A percentile compares a stretch with the other conserved stretches of the same genome.
These are phyloP conservation scores for Thymus mandschuricus DNA, from an alignment of 257 asterid genomes.

Conservation along the genomic window DNA sequence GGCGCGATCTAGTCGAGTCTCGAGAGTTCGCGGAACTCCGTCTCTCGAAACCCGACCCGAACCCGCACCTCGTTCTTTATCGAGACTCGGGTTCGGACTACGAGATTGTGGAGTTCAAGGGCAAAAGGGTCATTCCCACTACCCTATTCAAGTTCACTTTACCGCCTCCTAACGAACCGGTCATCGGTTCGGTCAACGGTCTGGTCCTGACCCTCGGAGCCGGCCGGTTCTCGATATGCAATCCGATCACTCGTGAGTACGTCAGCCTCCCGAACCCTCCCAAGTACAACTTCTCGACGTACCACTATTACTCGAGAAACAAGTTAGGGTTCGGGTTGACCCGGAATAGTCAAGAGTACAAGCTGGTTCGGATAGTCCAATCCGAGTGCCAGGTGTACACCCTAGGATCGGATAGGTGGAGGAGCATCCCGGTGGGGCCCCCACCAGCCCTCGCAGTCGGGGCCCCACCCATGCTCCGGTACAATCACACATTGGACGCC, in stretches of 20 bases:
- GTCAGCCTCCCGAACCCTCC: neutral
- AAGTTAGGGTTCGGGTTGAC: neutral
- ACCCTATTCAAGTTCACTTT: too few relatives aligned
- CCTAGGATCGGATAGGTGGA: neutral
- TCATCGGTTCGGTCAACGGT: neutral
- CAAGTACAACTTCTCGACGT: neutral
- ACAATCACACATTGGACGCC: neutral
- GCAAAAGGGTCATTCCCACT: too few relatives aligned
- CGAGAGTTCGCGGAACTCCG: neutral
- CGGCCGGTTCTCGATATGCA: neutral
- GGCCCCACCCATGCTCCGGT: too few relatives aligned
- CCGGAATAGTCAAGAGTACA: neutral
- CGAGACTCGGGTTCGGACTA: too few relatives aligned
- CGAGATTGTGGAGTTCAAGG: too few relatives aligned
- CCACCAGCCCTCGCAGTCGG: neutral
- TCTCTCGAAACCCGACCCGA: too few relatives aligned
- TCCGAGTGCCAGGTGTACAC: neutral
- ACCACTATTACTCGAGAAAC: too few relatives aligned
- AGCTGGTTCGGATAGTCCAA: neutral
- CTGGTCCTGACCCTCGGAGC: neutral
- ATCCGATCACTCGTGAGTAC: conserved; percentile 3
- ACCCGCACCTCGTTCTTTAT: too few relatives aligned
- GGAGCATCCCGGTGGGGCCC: neutral
- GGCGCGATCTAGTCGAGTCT: neutral
- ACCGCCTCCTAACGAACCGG: neutral